A percentile compares a stretch with the other conserved stretches of the same genome.
Evolutionary conservation across 2,329 filamentous ascomycete species (phyloP).

Genomic region (Phialophora expanda): DNA sequence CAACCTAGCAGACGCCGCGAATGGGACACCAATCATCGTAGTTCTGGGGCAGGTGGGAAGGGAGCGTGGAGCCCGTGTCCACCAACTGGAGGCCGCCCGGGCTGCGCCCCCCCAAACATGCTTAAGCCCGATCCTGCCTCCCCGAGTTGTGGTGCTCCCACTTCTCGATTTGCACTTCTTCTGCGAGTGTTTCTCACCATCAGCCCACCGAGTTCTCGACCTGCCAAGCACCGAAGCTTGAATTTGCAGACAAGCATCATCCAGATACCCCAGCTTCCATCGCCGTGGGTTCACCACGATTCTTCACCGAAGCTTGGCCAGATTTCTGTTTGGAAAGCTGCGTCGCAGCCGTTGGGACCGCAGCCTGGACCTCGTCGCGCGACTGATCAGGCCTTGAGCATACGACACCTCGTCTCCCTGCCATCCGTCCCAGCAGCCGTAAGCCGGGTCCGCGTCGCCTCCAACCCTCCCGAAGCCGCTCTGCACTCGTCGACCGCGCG

Average conservation of each 20-base stretch:
- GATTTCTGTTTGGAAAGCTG: not conserved
- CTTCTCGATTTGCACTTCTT: slow-evolving; percentile 3
- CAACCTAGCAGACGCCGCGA: not conserved
- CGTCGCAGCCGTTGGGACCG: not conserved
- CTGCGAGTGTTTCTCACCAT: slow-evolving; percentile 2
- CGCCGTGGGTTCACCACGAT: slow-evolving; percentile 24
- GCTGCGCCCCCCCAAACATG: not conserved
- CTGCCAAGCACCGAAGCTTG: slow-evolving; percentile 37
- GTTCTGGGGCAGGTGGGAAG: not conserved
- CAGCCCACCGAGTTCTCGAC: slow-evolving; percentile 22
- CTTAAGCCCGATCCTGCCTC: not conserved
- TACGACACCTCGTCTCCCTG: not conserved
- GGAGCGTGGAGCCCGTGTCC: not conserved
- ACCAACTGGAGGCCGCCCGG: not conserved
- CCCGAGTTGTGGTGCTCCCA: not conserved
- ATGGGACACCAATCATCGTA: not conserved
- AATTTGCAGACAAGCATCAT: slow-evolving; percentile 32
- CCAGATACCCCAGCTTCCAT: slow-evolving; percentile 28
- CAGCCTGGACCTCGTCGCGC: not conserved
- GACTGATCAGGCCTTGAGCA: not conserved
- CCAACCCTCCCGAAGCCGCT: not conserved
- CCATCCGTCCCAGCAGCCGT: not conserved
- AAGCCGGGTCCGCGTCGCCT: slow-evolving; percentile 2
- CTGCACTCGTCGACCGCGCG: slow-evolving; percentile 1
- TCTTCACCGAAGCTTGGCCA: slow-evolving; percentile 35